Percentiles rank a stretch among this genome's conserved stretches.
These are phyloP conservation scores for Thielaviopsis populi DNA, from an alignment of 2,329 filamentous ascomycete species.

Conservation along the genomic window DNA sequence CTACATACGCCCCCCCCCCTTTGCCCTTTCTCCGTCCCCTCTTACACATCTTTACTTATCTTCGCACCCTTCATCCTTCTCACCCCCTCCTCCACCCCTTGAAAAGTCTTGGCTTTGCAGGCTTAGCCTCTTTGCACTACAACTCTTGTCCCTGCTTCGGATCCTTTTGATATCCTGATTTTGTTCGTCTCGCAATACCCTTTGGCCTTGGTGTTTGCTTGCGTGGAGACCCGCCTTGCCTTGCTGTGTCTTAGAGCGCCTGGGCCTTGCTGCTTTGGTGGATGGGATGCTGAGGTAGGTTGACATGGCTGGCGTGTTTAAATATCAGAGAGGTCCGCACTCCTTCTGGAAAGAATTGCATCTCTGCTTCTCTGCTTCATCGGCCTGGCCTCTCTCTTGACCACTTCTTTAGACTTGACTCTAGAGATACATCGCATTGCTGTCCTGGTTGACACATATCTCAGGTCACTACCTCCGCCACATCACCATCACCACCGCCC, in stretches of 20 bases:
- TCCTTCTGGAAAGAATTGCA: not conserved
- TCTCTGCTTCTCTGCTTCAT: not conserved
- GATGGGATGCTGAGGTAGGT: not conserved
- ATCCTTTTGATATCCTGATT: slow-evolving; percentile 6
- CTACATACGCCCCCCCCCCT: not conserved
- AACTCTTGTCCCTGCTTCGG: not conserved
- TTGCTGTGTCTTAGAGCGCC: not conserved
- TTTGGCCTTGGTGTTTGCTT: slow-evolving; percentile 3
- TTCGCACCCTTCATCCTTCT: not conserved
- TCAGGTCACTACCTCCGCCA: not conserved
- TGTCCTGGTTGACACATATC: slow-evolving; percentile 3
- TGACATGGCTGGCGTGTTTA: not conserved
- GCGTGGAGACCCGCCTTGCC: not conserved
- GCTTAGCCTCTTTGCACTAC: slow-evolving; percentile 4
- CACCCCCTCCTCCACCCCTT: slow-evolving; percentile 2
- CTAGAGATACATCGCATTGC: not conserved
- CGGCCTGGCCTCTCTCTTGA: not conserved
- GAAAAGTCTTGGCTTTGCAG: slow-evolving; percentile 4
- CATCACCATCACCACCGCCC: not conserved
- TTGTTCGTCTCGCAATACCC: not conserved
- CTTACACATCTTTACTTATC: not conserved
- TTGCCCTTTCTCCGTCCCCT: not conserved
- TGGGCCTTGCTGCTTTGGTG: not conserved
- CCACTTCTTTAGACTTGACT: not conserved
- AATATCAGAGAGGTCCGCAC: not conserved